These are phyloP conservation scores for Leucocoprinus leucothites DNA, from an alignment of 768 basidiomycete species.

Conservation along the genomic window DNA sequence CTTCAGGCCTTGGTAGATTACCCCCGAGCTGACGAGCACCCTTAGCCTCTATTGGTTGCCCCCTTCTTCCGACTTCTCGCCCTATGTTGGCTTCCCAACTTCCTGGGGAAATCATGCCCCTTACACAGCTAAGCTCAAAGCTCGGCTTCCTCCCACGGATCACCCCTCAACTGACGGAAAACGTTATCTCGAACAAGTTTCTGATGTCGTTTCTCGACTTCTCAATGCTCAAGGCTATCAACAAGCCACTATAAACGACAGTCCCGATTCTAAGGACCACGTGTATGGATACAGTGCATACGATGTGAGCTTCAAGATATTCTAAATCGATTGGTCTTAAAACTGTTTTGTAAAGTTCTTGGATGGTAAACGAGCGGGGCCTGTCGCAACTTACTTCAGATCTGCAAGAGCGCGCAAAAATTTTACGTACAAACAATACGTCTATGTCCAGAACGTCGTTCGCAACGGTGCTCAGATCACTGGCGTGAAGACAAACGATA, in stretches of 20 bases:
- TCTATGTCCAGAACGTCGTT: slow-evolving; percentile 47
- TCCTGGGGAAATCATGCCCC: slow-evolving; percentile 51
- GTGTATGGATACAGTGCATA: slow-evolving; percentile 51
- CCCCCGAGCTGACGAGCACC: too few relatives aligned
- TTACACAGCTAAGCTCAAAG: slow-evolving; percentile 45
- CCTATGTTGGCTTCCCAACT: slow-evolving; percentile 48
- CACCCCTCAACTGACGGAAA: slow-evolving; percentile 57
- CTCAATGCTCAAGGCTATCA: slow-evolving; percentile 48
- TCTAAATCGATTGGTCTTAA: not conserved
- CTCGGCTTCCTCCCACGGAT: slow-evolving; percentile 57
- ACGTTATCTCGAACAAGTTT: slow-evolving; percentile 53
- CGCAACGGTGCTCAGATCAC: slow-evolving; percentile 54
- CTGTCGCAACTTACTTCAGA: slow-evolving; percentile 60
- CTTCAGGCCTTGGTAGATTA: not conserved
- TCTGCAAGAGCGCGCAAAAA: slow-evolving; percentile 50
- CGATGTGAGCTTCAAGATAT: slow-evolving; percentile 25
- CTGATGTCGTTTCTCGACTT: slow-evolving; percentile 39
- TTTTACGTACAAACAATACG: slow-evolving; percentile 47
- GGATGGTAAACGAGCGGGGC: slow-evolving; percentile 48
- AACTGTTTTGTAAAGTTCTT: slow-evolving; percentile 28
- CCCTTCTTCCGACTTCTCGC: slow-evolving; percentile 45
- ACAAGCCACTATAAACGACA: slow-evolving; percentile 52
- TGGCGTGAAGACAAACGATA: slow-evolving; percentile 61
- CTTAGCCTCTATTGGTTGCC: slow-evolving; percentile 49
- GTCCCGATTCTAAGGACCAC: slow-evolving; percentile 55